phyloP scores from a whole-genome alignment of 2,329 filamentous ascomycete species.

The Aspergillus quadrilineatus region DNA sequence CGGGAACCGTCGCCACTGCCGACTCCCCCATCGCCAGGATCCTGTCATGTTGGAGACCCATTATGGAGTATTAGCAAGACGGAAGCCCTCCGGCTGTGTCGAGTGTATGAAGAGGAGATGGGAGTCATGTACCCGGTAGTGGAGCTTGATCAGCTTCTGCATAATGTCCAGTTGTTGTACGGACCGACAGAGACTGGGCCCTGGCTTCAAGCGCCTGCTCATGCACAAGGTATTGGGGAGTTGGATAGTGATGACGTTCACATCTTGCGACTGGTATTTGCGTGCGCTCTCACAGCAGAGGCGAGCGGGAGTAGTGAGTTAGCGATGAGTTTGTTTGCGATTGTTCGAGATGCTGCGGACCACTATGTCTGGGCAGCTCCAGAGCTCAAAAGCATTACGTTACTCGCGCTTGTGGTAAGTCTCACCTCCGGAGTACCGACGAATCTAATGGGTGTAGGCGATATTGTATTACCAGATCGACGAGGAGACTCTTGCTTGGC shows the following conservation, averaged over 20 bases:
- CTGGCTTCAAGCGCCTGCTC: background rate
- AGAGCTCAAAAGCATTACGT: constrained; percentile 58
- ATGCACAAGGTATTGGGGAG: constrained; percentile 32
- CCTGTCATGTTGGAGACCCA: constrained; percentile 57
- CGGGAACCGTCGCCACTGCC: constrained; percentile 36
- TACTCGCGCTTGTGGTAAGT: constrained; percentile 53
- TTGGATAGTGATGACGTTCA: constrained; percentile 63
- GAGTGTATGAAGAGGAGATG: constrained; percentile 81
- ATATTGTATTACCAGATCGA: constrained; percentile 82
- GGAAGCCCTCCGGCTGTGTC: constrained; percentile 76
- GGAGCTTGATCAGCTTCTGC: constrained; percentile 65
- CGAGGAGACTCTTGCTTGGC: constrained; percentile 82
- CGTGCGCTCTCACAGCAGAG: constrained; percentile 73
- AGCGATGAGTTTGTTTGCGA: constrained; percentile 71
- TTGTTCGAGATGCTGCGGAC: constrained; percentile 70
- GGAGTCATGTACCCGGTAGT: constrained; percentile 87
- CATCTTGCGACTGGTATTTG: constrained; percentile 77
- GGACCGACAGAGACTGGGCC: constrained; percentile 33
- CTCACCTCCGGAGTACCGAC: background rate
- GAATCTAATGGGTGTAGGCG: constrained; percentile 44
- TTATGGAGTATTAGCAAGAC: constrained; percentile 72
- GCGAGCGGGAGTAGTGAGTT: constrained; percentile 73
- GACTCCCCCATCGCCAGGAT: constrained; percentile 29
- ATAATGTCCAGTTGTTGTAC: constrained; percentile 64
- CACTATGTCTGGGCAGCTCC: constrained; percentile 58